These are phyloP conservation scores for Septoria petroselini DNA, from an alignment of 2,329 filamentous ascomycete species.

Conservation along the genomic window DNA sequence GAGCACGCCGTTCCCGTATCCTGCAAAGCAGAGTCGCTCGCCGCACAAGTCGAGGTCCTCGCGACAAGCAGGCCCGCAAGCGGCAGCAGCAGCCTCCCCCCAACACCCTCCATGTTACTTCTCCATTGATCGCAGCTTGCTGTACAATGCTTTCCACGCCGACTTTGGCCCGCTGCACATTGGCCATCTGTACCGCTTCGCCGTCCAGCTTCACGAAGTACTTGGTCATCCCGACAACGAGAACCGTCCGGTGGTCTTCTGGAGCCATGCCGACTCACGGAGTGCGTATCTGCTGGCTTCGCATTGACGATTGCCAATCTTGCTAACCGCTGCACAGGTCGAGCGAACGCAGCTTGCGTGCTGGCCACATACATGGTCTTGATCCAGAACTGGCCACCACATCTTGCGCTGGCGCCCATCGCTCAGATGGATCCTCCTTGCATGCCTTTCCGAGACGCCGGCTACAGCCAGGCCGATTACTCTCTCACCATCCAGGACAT, in stretches of 20 bases:
- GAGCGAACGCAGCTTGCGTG: constrained; percentile 90
- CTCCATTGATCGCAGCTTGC: constrained; percentile 74
- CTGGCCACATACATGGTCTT: constrained; percentile 98
- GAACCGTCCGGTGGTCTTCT: constrained; percentile 88
- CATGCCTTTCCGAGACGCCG: constrained; percentile 98
- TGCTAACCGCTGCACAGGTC: constrained; percentile 52
- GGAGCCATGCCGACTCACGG: constrained; percentile 85
- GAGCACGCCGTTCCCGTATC: constrained; percentile 83
- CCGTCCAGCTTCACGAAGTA: constrained; percentile 92
- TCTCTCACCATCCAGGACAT: constrained; percentile 94
- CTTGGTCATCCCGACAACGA: constrained; percentile 88
- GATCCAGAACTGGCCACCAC: constrained; percentile 95
- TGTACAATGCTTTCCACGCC: constrained; percentile 98
- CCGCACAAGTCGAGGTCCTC: constrained; percentile 70
- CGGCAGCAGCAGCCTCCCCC: constrained; percentile 36
- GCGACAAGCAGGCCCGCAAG: constrained; percentile 58
- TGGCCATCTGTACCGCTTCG: constrained; percentile 93
- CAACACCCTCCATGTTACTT: constrained; percentile 82
- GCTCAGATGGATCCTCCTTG: constrained; percentile 93
- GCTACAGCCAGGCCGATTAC: constrained; percentile 97
- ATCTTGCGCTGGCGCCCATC: constrained; percentile 90
- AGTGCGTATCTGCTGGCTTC: constrained; percentile 56
- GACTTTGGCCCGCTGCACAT: constrained; percentile 98
- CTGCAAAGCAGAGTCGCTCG: constrained; percentile 57
- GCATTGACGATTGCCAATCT: constrained; percentile 12